Conservation (phyloP, 768 basidiomycete genomes). For the Kwoniella dendrophila region DNA sequence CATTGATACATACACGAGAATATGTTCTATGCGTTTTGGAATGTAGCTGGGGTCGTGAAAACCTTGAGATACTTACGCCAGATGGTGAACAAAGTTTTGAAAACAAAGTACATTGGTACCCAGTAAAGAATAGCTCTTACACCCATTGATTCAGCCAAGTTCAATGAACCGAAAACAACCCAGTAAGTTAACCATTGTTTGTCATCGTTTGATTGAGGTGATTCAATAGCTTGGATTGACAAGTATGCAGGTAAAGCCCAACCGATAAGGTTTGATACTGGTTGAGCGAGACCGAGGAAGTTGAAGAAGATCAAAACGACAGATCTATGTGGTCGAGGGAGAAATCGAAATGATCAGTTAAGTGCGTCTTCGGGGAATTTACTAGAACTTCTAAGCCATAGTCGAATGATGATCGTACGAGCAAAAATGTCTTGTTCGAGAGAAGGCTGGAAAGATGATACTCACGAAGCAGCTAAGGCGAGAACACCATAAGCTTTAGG, state of each 20-base stretch:
- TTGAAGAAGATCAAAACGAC: conserved; percentile 57
- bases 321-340: conserved; percentile 43
- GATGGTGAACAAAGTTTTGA: conserved; percentile 87
- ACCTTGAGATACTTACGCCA: conserved; percentile 72
- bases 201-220: conserved; percentile 75
- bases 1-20: background rate
- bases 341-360: background rate
- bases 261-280: conserved; percentile 91
- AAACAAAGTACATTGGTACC: conserved; percentile 88
- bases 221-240: conserved; percentile 91
- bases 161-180: conserved; percentile 88
- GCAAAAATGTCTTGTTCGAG: background rate
- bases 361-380: background rate
- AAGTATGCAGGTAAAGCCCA: conserved; percentile 94
- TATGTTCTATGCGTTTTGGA: too few relatives aligned
- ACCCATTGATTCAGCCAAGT: conserved; percentile 85
- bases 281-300: conserved; percentile 73
- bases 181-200: conserved; percentile 98
- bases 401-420: background rate
- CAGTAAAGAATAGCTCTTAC: conserved; percentile 81
- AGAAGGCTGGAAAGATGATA: conserved; percentile 56
- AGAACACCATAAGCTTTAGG: conserved; percentile 90
- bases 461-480: conserved; percentile 68
- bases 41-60: too few relatives aligned
- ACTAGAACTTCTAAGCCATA: conserved; percentile 1